Evolutionary conservation across 257 asterid species (phyloP).

Genomic region (Solanum tarijense): DNA sequence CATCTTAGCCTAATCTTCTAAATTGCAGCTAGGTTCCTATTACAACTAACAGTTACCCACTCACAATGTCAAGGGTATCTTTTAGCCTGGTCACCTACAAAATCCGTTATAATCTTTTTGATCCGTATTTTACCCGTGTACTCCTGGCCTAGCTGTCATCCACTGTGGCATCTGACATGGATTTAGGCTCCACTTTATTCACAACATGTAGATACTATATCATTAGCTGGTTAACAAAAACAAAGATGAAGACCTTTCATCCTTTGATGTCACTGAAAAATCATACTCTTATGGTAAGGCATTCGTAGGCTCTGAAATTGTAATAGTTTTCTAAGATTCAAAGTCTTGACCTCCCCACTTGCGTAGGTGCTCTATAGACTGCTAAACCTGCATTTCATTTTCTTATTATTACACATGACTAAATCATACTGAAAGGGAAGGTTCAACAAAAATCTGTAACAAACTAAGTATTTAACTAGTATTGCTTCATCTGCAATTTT

Average conservation of each 20-base stretch:
- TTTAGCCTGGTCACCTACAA: too few species aligned
- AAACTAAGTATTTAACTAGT: background rate
- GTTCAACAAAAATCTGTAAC: background rate
- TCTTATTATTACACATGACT: background rate
- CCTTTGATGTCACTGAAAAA: too few species aligned
- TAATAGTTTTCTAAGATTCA: background rate
- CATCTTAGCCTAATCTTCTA: background rate
- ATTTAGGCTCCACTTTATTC: too few species aligned
- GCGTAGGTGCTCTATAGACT: slow-evolving; percentile 43
- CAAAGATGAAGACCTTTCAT: too few species aligned
- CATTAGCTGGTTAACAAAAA: too few species aligned
- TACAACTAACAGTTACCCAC: background rate
- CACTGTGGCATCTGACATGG: too few species aligned
- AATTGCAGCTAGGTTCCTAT: background rate
- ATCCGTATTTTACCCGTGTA: too few species aligned
- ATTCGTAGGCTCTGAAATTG: background rate
- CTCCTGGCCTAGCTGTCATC: too few species aligned
- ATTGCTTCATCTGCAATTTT: too few species aligned
- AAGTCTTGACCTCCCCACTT: slow-evolving; percentile 55
- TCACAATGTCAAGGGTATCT: background rate
- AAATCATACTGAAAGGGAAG: background rate
- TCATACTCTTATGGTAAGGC: background rate
- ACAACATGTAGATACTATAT: background rate
- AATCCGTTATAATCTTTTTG: too few species aligned
- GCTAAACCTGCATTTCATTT: slow-evolving; percentile 36